Evolutionary conservation across 176 grass and related monocot genomes (phyloP).

Genomic region (Ensete glaucum): DNA sequence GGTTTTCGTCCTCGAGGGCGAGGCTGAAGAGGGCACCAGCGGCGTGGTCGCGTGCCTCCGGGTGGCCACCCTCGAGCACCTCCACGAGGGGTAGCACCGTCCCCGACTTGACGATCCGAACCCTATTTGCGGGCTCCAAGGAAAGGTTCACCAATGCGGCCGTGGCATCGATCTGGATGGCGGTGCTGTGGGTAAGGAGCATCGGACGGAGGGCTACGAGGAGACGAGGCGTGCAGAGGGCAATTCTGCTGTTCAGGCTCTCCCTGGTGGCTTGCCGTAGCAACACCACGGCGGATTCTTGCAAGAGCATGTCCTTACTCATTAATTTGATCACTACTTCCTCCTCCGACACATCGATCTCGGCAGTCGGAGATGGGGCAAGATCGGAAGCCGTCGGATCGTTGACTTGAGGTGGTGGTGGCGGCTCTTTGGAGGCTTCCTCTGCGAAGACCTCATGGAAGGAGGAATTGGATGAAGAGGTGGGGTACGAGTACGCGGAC

Average conservation of each 20-base stretch:
- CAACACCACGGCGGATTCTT: conserved; percentile 18
- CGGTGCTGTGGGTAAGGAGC: conserved; percentile 18
- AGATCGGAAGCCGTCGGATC: not conserved
- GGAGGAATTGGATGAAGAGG: conserved; percentile 11
- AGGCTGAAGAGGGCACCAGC: conserved; percentile 37
- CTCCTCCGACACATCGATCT: conserved; percentile 18
- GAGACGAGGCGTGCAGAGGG: conserved; percentile 34
- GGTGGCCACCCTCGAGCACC: conserved; percentile 9
- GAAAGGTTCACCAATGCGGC: conserved; percentile 36
- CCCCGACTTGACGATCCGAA: conserved; percentile 30
- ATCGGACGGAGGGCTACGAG: conserved; percentile 27
- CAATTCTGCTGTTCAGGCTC: conserved; percentile 16
- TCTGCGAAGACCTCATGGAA: not conserved
- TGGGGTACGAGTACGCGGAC: conserved; percentile 11
- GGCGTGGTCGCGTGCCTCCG: conserved; percentile 24
- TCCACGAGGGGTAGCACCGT: conserved; percentile 30
- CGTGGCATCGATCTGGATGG: conserved; percentile 20
- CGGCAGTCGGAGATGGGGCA: not conserved
- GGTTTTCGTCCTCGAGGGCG: conserved; percentile 30
- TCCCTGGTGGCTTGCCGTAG: conserved; percentile 31
- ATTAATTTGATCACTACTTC: conserved; percentile 27
- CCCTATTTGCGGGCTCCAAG: conserved; percentile 25
- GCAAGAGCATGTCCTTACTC: not conserved
- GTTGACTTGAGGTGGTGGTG: not conserved
- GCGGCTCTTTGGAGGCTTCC: not conserved